These are phyloP conservation scores for Fusarium transvaalense DNA, from an alignment of 2,329 filamentous ascomycete species.

Conservation along the genomic window DNA sequence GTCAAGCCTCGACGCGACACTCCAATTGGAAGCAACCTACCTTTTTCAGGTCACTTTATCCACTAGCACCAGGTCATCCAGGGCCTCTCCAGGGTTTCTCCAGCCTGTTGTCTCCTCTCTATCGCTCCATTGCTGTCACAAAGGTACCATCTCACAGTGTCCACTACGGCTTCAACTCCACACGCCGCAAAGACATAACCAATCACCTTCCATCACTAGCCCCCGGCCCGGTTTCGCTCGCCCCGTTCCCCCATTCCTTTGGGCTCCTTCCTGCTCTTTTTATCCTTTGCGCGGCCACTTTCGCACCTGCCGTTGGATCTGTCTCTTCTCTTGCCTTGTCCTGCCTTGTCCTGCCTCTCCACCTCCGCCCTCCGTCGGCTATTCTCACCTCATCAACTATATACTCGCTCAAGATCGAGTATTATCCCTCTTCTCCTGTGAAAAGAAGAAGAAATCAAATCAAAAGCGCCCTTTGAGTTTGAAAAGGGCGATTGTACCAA, in stretches of 20 bases:
- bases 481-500: constrained; percentile 26
- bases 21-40: constrained; percentile 32
- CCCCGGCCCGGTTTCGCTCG: constrained; percentile 36
- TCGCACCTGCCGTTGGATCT: constrained; percentile 36
- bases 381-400: constrained; percentile 38
- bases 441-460: constrained; percentile 8
- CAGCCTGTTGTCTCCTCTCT: constrained; percentile 19
- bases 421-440: constrained; percentile 24
- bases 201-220: constrained; percentile 21
- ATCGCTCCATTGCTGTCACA: constrained; percentile 1
- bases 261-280: constrained; percentile 40
- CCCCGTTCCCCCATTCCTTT: constrained; percentile 37
- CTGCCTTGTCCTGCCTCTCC: constrained; percentile 38
- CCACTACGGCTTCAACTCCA: constrained; percentile 33
- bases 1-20: constrained; percentile 21
- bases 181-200: background rate
- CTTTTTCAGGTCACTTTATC: constrained; percentile 35
- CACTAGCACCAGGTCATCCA: constrained; percentile 25
- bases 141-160: constrained; percentile 48
- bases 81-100: constrained; percentile 37
- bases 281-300: constrained; percentile 39
- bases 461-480: constrained; percentile 1
- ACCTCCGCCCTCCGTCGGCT: constrained; percentile 40
- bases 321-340: constrained; percentile 34
- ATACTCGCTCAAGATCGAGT: constrained; percentile 33